Evolutionary conservation across 2,329 filamentous ascomycete genomes (phyloP), one percentile per base, ranked within the genome.

Genomic region (Fusarium penzigii): DNA sequence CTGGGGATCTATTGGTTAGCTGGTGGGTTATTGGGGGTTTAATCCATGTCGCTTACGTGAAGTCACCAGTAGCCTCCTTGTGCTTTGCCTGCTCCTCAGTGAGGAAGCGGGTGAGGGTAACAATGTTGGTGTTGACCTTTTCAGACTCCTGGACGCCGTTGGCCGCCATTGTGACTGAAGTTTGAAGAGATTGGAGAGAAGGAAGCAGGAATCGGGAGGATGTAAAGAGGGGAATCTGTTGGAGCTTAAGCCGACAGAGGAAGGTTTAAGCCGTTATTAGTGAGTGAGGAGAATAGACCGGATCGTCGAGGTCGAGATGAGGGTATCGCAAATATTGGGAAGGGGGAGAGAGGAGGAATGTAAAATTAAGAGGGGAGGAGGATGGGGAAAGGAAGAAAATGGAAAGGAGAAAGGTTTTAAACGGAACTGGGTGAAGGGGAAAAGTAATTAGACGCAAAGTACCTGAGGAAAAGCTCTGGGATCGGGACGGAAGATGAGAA

Each of bases 31-130:
- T 56, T n/a, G n/a, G 39, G 53, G 46, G 34, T 46, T 50, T 44
- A 39, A 38, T 41, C 39, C 47, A 56, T 46, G 46, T 20, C 46
- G 40, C 61, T 56, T 82, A 96, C 91, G 94, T 99, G 77, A 99
- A 99, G 78, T 99, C 94, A 78, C 94, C 94, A 13, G 92, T 97
- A 48, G 94, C 94, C 72, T 97, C 92, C 70, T 88, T 88, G 77
- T 95, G 86, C 75, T 97, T 97, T 57, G 81, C 76, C 74, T 99
- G 94, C 78, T 97, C 92, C 78, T 99, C 94, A 29, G 92, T 97
- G 66, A 99, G 83, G 81, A 94, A 96, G 57, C 94, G 85, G 40
- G 94, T 97, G 65, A 99, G 85, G 49, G 94, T 97, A 70, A 97
- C 82, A 70, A 99, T 97, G 74, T 97, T 85, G 57, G 90, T 95